A percentile compares a stretch with the other conserved stretches of the same genome.
These are phyloP conservation scores for Asterochloris erici DNA, from an alignment of 139 green algal species.

Conservation along the genomic window DNA sequence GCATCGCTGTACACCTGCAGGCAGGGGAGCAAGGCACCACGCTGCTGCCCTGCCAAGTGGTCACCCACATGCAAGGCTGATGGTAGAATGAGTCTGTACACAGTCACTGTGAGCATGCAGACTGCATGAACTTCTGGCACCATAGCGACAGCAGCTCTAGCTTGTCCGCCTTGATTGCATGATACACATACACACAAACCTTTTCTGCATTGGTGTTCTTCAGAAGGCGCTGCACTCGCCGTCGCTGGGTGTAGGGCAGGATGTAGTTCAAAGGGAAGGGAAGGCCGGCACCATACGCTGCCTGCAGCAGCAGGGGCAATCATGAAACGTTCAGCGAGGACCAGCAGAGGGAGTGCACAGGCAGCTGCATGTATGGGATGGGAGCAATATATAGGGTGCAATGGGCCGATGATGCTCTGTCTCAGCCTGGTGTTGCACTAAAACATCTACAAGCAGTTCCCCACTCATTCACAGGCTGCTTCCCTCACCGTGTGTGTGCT, in stretches of 20 bases:
- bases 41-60: background rate
- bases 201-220: conserved; percentile 28
- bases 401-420: background rate
- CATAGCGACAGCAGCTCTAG: background rate
- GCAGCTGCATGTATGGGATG: background rate
- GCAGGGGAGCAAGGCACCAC: background rate
- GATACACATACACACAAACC: conserved; percentile 21
- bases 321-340: background rate
- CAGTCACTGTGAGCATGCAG: background rate
- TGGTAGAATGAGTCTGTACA: background rate
- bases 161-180: background rate
- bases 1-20: conserved; percentile 43
- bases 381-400: background rate
- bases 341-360: background rate
- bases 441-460: background rate
- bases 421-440: background rate
- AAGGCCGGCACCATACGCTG: conserved; percentile 36
- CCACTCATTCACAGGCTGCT: background rate
- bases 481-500: background rate
- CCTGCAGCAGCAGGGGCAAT: conserved; percentile 16
- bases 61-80: background rate
- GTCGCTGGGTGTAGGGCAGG: conserved; percentile 41
- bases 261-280: conserved; percentile 61
- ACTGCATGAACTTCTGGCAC: background rate
- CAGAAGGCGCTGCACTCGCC: conserved; percentile 33